Evolutionary conservation across 805 yeast genomes (phyloP).

Genomic region (Millerozyma miso): DNA sequence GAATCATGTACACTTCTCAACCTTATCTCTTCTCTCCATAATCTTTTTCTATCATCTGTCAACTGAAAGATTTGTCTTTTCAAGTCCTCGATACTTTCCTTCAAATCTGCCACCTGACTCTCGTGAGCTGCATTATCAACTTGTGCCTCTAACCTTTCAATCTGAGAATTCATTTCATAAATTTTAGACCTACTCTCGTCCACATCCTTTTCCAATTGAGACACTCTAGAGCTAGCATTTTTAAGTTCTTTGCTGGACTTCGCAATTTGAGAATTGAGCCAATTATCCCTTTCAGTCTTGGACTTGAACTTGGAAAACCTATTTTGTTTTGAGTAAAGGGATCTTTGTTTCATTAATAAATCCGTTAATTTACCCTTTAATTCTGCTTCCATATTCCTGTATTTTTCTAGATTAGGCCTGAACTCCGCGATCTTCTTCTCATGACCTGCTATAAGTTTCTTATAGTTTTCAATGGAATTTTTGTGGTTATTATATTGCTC

Average conservation of each 20-base stretch:
- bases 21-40: conserved; percentile 79
- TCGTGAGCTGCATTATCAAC: conserved; percentile 9
- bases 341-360: conserved; percentile 51
- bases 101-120: conserved; percentile 14
- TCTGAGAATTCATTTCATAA: conserved; percentile 10
- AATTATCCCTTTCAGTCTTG: conserved; percentile 57
- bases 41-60: conserved; percentile 62
- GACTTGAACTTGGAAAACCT: conserved; percentile 56
- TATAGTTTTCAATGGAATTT: conserved; percentile 16
- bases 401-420: conserved; percentile 38
- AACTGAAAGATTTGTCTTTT: conserved; percentile 41
- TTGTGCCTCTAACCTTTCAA: conserved; percentile 10
- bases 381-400: conserved; percentile 37
- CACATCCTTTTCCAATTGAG: conserved; percentile 18
- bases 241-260: conserved; percentile 26
- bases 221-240: conserved; percentile 19
- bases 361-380: conserved; percentile 36
- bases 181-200: conserved; percentile 22
- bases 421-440: conserved; percentile 32
- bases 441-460: conserved; percentile 28
- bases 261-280: conserved; percentile 56
- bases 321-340: conserved; percentile 66
- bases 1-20: conserved; percentile 54
- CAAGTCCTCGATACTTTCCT: conserved; percentile 35
- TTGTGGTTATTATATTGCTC: conserved; percentile 24